phyloP scores from a whole-genome alignment of 257 asterid genomes.

The Nicotiana otophora region DNA sequence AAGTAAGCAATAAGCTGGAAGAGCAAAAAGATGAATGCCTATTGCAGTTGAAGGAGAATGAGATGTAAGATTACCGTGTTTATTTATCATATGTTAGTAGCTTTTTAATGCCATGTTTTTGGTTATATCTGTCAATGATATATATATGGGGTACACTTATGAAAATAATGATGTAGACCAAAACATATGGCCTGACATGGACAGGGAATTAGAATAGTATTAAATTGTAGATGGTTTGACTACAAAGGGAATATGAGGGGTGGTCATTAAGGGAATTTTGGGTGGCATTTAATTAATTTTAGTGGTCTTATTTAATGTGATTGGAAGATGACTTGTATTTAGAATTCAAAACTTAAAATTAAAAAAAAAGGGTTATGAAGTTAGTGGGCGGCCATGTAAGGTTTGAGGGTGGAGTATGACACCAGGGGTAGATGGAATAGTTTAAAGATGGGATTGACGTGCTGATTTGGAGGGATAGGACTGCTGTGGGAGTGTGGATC shows the following conservation, averaged over 20 bases:
- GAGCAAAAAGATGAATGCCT: slow-evolving; percentile 93
- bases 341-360: neutral
- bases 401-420: neutral
- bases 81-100: neutral
- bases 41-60: slow-evolving; percentile 93
- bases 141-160: neutral
- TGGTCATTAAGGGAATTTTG: neutral
- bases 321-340: neutral
- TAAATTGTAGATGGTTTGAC: neutral
- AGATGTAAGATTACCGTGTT: slow-evolving; percentile 56
- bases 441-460: neutral
- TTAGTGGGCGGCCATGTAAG: neutral
- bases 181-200: neutral
- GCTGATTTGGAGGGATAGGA: neutral
- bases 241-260: neutral
- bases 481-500: neutral
- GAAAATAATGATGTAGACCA: neutral
- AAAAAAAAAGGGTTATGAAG: neutral
- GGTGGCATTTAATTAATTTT: neutral
- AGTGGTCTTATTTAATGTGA: neutral
- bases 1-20: slow-evolving; percentile 87
- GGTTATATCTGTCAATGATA: neutral
- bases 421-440: neutral
- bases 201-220: neutral
- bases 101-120: neutral